Conservation (phyloP, 1,284 basidiomycete genomes). For the Cutaneotrichosporon dermatis region DNA sequence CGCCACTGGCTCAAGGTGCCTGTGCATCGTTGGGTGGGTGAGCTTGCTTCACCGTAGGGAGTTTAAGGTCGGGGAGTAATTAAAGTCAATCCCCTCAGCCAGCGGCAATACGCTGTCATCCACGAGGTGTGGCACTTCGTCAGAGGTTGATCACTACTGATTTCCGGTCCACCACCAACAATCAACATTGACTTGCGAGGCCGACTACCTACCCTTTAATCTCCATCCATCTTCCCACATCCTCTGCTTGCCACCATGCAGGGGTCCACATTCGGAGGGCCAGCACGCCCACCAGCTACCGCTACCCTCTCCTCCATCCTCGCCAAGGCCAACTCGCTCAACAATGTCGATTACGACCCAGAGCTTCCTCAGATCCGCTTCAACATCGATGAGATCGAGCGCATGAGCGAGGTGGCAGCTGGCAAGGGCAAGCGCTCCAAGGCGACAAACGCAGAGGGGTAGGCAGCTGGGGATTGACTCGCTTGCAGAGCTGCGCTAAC, state of each 20-base stretch:
- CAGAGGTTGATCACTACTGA: slow-evolving; percentile 1
- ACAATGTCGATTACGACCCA: slow-evolving; percentile 31
- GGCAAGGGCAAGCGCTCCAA: slow-evolving; percentile 34
- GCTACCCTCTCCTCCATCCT: slow-evolving; percentile 37
- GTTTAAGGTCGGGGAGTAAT: too few species aligned
- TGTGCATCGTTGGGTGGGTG: too few species aligned
- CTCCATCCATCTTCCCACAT: not conserved
- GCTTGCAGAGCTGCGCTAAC: not conserved
- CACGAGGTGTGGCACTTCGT: slow-evolving; percentile 4
- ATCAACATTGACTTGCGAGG: not conserved
- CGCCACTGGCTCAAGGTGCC: too few species aligned
- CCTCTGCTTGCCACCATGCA: slow-evolving; percentile 8
- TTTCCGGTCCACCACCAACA: slow-evolving; percentile 4
- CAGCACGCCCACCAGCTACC: slow-evolving; percentile 13
- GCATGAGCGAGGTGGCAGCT: slow-evolving; percentile 39
- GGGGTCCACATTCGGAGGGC: slow-evolving; percentile 10
- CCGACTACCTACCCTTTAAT: not conserved
- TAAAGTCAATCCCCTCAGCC: too few species aligned
- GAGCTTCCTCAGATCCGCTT: slow-evolving; percentile 45
- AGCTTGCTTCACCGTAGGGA: not conserved
- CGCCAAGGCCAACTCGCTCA: slow-evolving; percentile 40
- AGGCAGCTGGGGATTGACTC: slow-evolving; percentile 10
- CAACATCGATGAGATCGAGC: slow-evolving; percentile 46
- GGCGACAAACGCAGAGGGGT: slow-evolving; percentile 37
- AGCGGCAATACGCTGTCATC: not conserved